phyloP scores from a whole-genome alignment of 208 protist genomes.

The Trypanosoma platydactyli region DNA sequence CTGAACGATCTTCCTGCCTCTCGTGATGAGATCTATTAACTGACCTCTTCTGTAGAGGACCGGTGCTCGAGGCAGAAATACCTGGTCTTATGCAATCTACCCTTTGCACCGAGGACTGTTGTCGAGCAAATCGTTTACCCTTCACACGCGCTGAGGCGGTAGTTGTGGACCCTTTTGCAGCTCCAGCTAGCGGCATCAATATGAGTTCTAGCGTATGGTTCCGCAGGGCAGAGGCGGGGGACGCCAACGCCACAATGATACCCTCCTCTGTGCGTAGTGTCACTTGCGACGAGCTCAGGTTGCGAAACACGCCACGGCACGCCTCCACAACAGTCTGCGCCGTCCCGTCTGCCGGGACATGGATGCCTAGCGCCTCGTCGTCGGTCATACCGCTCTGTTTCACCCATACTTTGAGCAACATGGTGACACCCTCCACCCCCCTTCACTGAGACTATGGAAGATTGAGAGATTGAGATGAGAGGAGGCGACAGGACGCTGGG shows the following conservation, averaged over 20 bases:
- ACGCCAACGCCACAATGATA: slow-evolving; percentile 24
- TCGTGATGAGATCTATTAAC: neutral
- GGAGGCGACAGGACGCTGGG: neutral
- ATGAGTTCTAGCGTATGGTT: slow-evolving; percentile 26
- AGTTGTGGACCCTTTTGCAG: neutral
- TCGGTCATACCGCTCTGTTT: slow-evolving; percentile 18
- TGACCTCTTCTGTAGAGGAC: neutral
- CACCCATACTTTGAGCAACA: slow-evolving; percentile 35
- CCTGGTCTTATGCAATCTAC: neutral
- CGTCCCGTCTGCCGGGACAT: slow-evolving; percentile 23
- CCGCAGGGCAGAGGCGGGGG: slow-evolving; percentile 13
- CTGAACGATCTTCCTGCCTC: neutral
- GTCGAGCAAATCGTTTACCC: neutral
- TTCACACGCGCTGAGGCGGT: neutral
- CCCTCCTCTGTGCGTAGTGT: slow-evolving; percentile 26
- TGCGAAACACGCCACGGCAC: slow-evolving; percentile 17
- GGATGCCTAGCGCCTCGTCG: slow-evolving; percentile 27
- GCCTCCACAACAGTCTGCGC: slow-evolving; percentile 27
- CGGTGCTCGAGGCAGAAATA: neutral
- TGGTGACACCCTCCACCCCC: neutral
- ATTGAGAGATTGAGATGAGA: slow-evolving; percentile 3
- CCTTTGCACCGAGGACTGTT: neutral
- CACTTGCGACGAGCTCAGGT: slow-evolving; percentile 2
- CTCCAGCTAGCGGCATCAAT: neutral
- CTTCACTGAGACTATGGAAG: neutral